phyloP scores from a whole-genome alignment of 257 asterid species.

The Gentiana dahurica region DNA sequence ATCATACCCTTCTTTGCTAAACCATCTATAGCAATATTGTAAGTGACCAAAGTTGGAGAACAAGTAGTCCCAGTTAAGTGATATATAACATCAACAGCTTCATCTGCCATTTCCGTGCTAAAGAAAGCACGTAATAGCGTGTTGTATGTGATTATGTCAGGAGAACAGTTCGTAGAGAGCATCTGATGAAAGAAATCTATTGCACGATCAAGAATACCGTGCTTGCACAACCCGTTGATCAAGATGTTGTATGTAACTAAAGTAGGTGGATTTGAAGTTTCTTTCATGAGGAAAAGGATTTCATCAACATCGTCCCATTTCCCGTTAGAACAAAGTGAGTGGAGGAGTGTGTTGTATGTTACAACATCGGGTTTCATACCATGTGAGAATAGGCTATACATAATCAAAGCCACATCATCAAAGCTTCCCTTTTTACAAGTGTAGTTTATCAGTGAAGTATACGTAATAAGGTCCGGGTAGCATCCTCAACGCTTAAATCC shows the following conservation, averaged over 20 bases:
- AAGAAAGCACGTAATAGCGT: constrained; percentile 63
- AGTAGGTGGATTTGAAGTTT: constrained; percentile 48
- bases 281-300: constrained; percentile 49
- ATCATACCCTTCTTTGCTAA: constrained; percentile 57
- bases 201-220: constrained; percentile 56
- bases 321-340: constrained; percentile 50
- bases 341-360: constrained; percentile 74
- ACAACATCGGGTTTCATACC: constrained; percentile 66
- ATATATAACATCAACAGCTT: constrained; percentile 46
- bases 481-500: constrained; percentile 70
- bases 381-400: constrained; percentile 41
- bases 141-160: constrained; percentile 75
- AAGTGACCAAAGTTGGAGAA: constrained; percentile 56
- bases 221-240: constrained; percentile 72
- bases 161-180: constrained; percentile 37
- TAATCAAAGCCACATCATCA: constrained; percentile 37
- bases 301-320: constrained; percentile 58
- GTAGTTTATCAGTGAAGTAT: constrained; percentile 57
- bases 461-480: constrained; percentile 74
- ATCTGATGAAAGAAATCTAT: constrained; percentile 54
- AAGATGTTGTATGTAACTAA: constrained; percentile 62
- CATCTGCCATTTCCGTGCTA: constrained; percentile 52
- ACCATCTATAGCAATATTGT: constrained; percentile 74
- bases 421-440: constrained; percentile 53
- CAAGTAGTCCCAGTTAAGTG: constrained; percentile 28